Evolutionary conservation across 108 stramenopile species (phyloP), one percentile per base, ranked within the genome.

Genomic region (Stephanodiscus minutulus): DNA sequence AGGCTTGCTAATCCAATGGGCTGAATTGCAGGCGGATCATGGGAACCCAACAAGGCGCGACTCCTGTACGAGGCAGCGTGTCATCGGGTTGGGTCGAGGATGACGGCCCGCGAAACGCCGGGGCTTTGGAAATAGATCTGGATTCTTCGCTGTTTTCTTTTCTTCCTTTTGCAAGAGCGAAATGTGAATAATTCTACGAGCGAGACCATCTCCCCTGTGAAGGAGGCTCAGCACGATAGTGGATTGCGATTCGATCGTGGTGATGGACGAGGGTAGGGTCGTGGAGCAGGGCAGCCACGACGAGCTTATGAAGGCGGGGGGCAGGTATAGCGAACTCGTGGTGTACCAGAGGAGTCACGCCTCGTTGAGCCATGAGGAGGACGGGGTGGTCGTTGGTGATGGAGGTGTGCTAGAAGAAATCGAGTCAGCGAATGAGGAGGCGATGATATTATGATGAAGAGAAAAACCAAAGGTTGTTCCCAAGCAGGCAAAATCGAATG

Each of bases 191-290:
- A 33, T 24, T 69, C 68, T 69, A 7, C 62, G 61, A 15, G 46
- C n/a, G 41, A 77, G 76, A 44, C 47, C 50, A 31, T 77, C 76
- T 7, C 29, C 47, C 55, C 76, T 63, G 17, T 64, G 35, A n/a
- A 50, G 68, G 37, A 77, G 93, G 20, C 72, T 95, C 5, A 83
- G 85, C 53, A 95, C 93, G n/a, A 82, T 90, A 55, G 67, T 69
- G 39, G 25, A 73, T 59, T 86, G 89, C 2, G 88, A 93, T 61
- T 46, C 56, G 7, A 89, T 93, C 43, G 70, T 82, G 27, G 79
- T 94, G 20, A 54, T 94, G n/a, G 84, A 80, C 61, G 69, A 70
- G 29, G 87, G 87, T 5, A 44, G 27, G 18, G 47, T 87, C 20
- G 29, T 72, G 2, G 83, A 70, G 20, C 22, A 48, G 18, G 87